phyloP scores from a whole-genome alignment of 2,329 filamentous ascomycete species.

The Xylaria sp. region DNA sequence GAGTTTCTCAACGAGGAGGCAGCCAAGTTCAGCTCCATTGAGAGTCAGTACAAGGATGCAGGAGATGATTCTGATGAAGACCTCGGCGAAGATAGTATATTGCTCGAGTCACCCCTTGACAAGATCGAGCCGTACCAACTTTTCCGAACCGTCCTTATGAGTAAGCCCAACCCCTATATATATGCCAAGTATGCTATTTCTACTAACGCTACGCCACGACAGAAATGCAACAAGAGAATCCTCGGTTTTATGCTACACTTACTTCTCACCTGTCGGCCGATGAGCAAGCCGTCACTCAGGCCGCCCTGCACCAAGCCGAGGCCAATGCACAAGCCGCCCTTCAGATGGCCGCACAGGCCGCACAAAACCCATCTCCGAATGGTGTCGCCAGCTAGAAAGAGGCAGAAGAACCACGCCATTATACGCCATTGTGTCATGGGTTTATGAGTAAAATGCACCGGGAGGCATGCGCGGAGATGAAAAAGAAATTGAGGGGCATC shows the following conservation, averaged over 20 bases:
- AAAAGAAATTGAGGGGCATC: no score
- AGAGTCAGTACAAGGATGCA: conserved; percentile 40
- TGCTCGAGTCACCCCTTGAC: conserved; percentile 92
- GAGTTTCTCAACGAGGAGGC: conserved; percentile 97
- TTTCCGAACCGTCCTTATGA: conserved; percentile 80
- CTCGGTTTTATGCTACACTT: conserved; percentile 81
- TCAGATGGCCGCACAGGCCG: conserved; percentile 23
- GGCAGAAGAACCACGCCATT: not conserved
- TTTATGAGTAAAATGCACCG: not conserved
- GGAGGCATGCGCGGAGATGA: not conserved
- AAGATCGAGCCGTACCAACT: conserved; percentile 92
- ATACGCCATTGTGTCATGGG: not conserved
- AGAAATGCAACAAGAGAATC: conserved; percentile 90
- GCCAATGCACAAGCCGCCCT: conserved; percentile 46
- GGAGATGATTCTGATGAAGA: conserved; percentile 80
- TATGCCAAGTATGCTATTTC: not conserved
- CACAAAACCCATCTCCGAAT: conserved; percentile 21
- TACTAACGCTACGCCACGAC: conserved; percentile 36
- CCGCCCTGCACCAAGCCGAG: conserved; percentile 73
- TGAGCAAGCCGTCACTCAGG: conserved; percentile 80
- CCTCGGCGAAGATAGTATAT: conserved; percentile 86
- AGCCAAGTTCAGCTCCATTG: conserved; percentile 76
- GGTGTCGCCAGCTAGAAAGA: conserved; percentile 17
- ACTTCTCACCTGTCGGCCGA: conserved; percentile 77
- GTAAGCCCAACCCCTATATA: conserved; percentile 57